These are phyloP conservation scores for Heritiera littoralis DNA, from an alignment of 345 rosid species.

Conservation along the genomic window DNA sequence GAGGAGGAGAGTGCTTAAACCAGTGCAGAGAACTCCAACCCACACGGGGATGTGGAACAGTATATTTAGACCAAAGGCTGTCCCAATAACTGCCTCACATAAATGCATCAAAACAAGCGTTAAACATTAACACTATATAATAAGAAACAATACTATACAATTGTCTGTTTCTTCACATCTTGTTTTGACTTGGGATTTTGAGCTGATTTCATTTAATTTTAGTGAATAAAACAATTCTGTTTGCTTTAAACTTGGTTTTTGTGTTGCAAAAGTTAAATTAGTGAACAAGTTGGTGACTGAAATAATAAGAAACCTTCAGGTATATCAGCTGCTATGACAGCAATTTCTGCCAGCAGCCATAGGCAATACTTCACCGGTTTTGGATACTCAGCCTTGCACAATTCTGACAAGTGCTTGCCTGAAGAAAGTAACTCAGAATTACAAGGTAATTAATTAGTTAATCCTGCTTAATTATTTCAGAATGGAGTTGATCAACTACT, in stretches of 20 bases:
- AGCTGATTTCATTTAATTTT: too few relatives aligned
- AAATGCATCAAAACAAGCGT: not conserved
- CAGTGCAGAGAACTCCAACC: slow-evolving; percentile 59
- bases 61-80: slow-evolving; percentile 62
- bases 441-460: not conserved
- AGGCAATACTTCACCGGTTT: slow-evolving; percentile 46
- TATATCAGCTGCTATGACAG: slow-evolving; percentile 76
- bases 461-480: not conserved
- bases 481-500: not conserved
- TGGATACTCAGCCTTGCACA: slow-evolving; percentile 74
- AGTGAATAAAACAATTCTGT: too few relatives aligned
- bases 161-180: not conserved
- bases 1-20: slow-evolving; percentile 59
- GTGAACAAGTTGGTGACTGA: not conserved
- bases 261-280: not conserved
- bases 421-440: not conserved
- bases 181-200: not conserved
- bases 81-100: slow-evolving; percentile 52
- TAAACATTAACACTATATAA: not conserved
- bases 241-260: not conserved
- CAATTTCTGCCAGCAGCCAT: slow-evolving; percentile 64
- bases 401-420: slow-evolving; percentile 70
- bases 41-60: slow-evolving; percentile 54
- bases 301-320: slow-evolving; percentile 55
- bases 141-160: not conserved